A percentile compares a stretch with the other conserved stretches of the same genome.
Evolutionary conservation across 306 rosid genomes (phyloP).

Genomic region (Lotus japonicus): DNA sequence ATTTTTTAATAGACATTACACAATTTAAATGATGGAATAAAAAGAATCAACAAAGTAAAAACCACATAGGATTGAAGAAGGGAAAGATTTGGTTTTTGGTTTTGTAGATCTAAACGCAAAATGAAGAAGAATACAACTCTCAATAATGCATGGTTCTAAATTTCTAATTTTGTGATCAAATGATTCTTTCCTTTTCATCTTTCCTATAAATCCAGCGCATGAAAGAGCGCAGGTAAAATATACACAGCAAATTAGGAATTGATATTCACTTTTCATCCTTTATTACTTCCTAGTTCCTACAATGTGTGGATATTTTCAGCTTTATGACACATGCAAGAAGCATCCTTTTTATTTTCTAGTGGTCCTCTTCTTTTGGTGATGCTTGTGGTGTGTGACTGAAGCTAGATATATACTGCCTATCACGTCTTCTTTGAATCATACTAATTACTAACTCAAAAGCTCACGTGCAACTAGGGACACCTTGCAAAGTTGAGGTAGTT

Average conservation of each 20-base stretch:
- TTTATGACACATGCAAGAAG: constrained; percentile 28
- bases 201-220: background rate
- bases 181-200: background rate
- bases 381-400: constrained; percentile 33
- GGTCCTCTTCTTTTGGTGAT: constrained; percentile 36
- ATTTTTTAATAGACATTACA: too few relatives aligned
- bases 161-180: background rate
- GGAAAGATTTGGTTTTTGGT: too few relatives aligned
- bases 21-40: too few relatives aligned
- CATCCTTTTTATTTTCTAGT: constrained; percentile 21
- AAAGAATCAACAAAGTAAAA: too few relatives aligned
- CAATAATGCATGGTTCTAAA: too few relatives aligned
- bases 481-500: background rate
- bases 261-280: constrained; percentile 15
- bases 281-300: too few relatives aligned
- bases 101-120: too few relatives aligned
- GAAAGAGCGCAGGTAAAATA: constrained; percentile 23
- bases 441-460: background rate
- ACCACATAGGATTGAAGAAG: too few relatives aligned
- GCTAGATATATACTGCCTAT: constrained; percentile 21
- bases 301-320: constrained; percentile 8
- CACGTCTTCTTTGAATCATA: background rate
- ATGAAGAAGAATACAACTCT: too few relatives aligned
- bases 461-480: constrained; percentile 30
- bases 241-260: background rate